Evolutionary conservation across 345 rosid species (phyloP).

Genomic region (Lenwebbia sp.): DNA sequence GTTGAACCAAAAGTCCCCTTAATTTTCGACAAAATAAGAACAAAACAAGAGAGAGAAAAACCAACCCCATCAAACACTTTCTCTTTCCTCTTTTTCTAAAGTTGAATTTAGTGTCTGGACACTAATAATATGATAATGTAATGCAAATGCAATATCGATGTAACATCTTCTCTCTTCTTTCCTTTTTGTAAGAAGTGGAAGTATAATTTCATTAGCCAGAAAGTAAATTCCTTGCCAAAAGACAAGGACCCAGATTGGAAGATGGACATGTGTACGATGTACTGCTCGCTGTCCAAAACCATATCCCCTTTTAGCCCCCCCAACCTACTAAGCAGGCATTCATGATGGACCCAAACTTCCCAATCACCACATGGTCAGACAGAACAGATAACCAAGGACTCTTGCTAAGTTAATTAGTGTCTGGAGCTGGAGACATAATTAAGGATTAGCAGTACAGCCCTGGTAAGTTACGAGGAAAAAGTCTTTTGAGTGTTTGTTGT

Average conservation of each 20-base stretch:
- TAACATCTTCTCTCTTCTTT: background rate
- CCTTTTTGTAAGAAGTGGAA: background rate
- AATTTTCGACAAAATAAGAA: background rate
- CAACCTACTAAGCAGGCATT: background rate
- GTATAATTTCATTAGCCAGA: background rate
- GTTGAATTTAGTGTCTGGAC: background rate
- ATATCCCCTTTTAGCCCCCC: background rate
- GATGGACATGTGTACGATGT: background rate
- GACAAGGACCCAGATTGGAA: background rate
- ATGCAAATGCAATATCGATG: background rate
- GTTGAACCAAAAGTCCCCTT: background rate
- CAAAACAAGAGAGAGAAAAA: background rate
- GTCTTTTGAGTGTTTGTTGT: background rate
- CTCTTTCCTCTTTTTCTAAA: background rate
- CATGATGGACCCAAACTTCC: background rate
- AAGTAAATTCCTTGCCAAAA: background rate
- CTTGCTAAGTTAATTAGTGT: background rate
- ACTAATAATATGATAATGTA: background rate
- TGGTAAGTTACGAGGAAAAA: background rate
- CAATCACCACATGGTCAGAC: background rate
- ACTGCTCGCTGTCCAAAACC: background rate
- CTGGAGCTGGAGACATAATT: background rate
- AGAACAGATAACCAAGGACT: background rate
- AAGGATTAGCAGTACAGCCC: background rate
- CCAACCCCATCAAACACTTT: background rate